A percentile compares a stretch with the other conserved stretches of the same genome.
phyloP scores from a whole-genome alignment of 2,329 filamentous ascomycete species.

The Lecanicillium sp. region DNA sequence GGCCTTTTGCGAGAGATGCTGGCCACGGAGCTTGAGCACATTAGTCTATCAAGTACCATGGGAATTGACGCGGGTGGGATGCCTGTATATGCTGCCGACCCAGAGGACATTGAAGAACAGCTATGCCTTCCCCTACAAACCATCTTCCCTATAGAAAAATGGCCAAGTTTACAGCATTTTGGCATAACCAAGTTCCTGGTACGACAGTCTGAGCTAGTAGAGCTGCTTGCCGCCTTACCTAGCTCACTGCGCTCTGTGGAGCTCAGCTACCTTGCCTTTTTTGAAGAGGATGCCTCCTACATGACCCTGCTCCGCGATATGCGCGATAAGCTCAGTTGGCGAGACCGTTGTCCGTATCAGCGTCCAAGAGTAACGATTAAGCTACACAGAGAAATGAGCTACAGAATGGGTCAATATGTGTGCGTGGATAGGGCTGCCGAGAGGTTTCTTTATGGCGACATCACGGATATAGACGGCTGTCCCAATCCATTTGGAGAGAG shows the following conservation, averaged over 20 bases:
- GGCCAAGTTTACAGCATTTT: slow-evolving; percentile 21
- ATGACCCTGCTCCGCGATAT: not conserved
- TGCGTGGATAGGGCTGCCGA: too few relatives aligned
- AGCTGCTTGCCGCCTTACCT: not conserved
- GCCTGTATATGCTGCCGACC: not conserved
- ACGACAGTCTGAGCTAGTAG: not conserved
- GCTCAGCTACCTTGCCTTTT: not conserved
- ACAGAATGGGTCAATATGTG: too few relatives aligned
- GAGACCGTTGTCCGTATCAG: too few relatives aligned
- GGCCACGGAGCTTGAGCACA: slow-evolving; percentile 12
- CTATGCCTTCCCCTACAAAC: slow-evolving; percentile 12
- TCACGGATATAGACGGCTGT: too few relatives aligned
- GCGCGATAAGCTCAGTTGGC: not conserved
- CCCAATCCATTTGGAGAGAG: not conserved
- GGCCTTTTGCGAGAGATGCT: slow-evolving; percentile 12
- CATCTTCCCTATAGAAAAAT: slow-evolving; percentile 21
- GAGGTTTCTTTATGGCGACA: too few relatives aligned
- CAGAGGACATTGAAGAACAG: not conserved
- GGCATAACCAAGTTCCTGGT: slow-evolving; percentile 19
- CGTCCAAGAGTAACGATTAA: too few relatives aligned
- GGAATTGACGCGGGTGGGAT: slow-evolving; percentile 3
- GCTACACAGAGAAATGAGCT: too few relatives aligned
- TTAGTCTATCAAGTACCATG: slow-evolving; percentile 15
- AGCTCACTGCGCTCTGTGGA: not conserved
- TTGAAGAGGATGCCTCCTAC: not conserved